A percentile compares a stretch with the other conserved stretches of the same genome.
Conservation (phyloP, 2,329 filamentous ascomycete genomes). For the Elsinoe necatrix region DNA sequence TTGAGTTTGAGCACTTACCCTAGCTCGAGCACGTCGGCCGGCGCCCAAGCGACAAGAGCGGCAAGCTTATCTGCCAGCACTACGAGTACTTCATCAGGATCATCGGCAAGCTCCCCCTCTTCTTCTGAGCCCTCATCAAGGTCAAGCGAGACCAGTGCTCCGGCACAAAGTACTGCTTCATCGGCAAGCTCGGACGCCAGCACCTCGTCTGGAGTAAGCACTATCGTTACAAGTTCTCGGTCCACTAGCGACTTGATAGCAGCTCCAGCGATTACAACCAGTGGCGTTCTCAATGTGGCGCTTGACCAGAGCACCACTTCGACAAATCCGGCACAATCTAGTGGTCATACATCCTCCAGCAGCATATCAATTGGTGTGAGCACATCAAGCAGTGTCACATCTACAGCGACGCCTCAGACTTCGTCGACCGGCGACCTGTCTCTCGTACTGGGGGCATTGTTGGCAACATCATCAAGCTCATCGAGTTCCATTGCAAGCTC, state of each 20-base stretch:
- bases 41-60: neutral
- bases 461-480: neutral
- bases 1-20: constrained; percentile 3
- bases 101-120: neutral
- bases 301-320: neutral
- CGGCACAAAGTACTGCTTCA: neutral
- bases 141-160: neutral
- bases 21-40: neutral
- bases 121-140: neutral
- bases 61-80: neutral
- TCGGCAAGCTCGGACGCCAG: neutral
- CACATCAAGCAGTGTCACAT: neutral
- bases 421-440: neutral
- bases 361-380: neutral
- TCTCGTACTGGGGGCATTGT: neutral
- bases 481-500: neutral
- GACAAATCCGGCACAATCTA: neutral
- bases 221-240: neutral
- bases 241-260: neutral
- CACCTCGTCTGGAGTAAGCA: neutral
- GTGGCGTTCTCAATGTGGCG: neutral
- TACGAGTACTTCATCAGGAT: neutral
- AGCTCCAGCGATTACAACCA: neutral
- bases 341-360: neutral
- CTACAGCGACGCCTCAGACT: neutral